A percentile compares a stretch with the other conserved stretches of the same genome.
phyloP scores from a whole-genome alignment of 1,284 basidiomycete species.

The Ceratobasidium papillatum region DNA sequence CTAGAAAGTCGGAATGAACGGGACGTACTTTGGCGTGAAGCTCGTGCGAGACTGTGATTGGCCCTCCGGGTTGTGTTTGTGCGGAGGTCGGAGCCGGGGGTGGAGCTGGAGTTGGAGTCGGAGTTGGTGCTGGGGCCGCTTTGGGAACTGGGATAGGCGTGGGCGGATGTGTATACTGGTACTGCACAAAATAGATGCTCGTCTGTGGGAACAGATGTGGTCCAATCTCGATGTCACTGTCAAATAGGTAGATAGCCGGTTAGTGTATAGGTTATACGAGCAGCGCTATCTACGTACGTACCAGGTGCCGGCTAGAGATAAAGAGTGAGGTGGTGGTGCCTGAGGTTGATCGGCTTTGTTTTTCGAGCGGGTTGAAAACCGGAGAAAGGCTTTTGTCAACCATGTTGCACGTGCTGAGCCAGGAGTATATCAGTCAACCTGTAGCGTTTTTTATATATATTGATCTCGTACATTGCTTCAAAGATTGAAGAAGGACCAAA shows the following conservation, averaged over 20 bases:
- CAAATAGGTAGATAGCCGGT: neutral
- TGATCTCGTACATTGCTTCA: constrained; percentile 36
- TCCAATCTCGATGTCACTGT: constrained; percentile 34
- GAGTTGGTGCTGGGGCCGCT: neutral
- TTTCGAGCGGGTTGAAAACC: constrained; percentile 32
- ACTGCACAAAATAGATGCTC: constrained; percentile 38
- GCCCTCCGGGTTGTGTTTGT: neutral
- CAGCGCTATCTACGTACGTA: neutral
- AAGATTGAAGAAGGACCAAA: constrained; percentile 27
- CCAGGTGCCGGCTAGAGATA: constrained; percentile 25
- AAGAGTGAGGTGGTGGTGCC: constrained; percentile 26
- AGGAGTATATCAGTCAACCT: neutral
- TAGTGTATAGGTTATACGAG: neutral
- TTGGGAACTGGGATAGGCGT: neutral
- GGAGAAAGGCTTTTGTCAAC: constrained; percentile 32
- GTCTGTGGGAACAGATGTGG: constrained; percentile 36
- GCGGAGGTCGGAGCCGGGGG: neutral
- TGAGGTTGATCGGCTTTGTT: constrained; percentile 32
- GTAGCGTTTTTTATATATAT: too few species aligned
- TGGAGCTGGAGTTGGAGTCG: neutral
- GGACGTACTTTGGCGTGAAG: constrained; percentile 26
- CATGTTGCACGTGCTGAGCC: constrained; percentile 21
- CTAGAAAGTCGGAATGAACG: neutral
- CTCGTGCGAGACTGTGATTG: constrained; percentile 36
- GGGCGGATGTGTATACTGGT: constrained; percentile 15